Evolutionary conservation across 495 filamentous ascomycete species (phyloP).

Genomic region (Elasticomyces elasticus): DNA sequence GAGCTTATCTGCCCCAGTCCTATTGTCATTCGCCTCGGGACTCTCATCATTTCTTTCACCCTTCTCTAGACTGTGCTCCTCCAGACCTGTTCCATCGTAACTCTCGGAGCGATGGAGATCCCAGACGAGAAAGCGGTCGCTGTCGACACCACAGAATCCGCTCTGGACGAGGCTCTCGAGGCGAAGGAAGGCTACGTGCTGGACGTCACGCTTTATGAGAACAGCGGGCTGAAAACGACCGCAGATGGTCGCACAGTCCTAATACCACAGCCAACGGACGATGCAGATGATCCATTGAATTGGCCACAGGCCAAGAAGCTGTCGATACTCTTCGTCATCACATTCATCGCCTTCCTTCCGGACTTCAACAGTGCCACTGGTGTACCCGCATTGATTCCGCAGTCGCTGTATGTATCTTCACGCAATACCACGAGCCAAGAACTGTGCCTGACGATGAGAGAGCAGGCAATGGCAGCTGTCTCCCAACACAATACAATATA

Average conservation of each 20-base stretch:
- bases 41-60: neutral
- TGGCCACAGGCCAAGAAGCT: conserved; percentile 13
- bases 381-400: conserved; percentile 1
- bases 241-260: conserved; percentile 15
- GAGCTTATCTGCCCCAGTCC: neutral
- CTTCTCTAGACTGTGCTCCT: neutral
- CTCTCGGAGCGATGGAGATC: neutral
- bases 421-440: neutral
- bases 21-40: neutral
- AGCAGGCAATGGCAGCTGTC: conserved; percentile 10
- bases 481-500: conserved; percentile 2
- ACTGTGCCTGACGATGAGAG: neutral
- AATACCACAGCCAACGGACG: conserved; percentile 12
- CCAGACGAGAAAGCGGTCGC: neutral
- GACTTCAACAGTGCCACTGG: neutral
- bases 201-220: conserved; percentile 3
- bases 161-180: neutral
- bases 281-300: conserved; percentile 17
- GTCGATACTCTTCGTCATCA: conserved; percentile 9
- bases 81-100: neutral
- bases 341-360: conserved; percentile 11
- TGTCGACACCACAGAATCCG: neutral
- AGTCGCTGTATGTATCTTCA: conserved; percentile 5
- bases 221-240: conserved; percentile 7
- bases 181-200: conserved; percentile 10